These are phyloP conservation scores for Mycena latifolia DNA, from an alignment of 768 basidiomycete species.

Conservation along the genomic window DNA sequence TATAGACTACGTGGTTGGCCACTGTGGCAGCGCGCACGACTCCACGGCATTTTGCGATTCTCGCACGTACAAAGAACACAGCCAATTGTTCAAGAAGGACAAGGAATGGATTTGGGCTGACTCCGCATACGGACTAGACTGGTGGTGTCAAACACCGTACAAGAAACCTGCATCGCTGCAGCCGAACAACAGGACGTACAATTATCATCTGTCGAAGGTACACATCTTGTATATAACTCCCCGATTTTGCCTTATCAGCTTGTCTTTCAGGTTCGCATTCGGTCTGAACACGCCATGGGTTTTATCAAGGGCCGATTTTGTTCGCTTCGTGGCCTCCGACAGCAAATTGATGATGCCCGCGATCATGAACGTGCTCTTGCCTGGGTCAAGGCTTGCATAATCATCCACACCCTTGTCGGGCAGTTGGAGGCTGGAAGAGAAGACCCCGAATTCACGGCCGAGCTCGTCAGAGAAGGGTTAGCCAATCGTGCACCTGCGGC, in stretches of 20 bases:
- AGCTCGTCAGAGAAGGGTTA: constrained; percentile 10
- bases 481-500: not conserved
- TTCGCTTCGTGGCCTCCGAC: constrained; percentile 40
- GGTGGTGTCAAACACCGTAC: constrained; percentile 46
- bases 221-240: too few species aligned
- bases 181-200: constrained; percentile 41
- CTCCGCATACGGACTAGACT: constrained; percentile 44
- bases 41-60: constrained; percentile 33
- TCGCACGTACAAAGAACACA: constrained; percentile 30
- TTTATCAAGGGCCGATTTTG: constrained; percentile 41
- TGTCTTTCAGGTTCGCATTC: constrained; percentile 40
- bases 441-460: constrained; percentile 9
- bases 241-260: too few species aligned
- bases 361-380: constrained; percentile 27
- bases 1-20: constrained; percentile 31
- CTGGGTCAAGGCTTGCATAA: constrained; percentile 15
- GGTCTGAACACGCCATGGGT: constrained; percentile 44
- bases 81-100: constrained; percentile 25
- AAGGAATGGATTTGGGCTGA: constrained; percentile 45
- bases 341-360: constrained; percentile 39
- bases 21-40: constrained; percentile 28
- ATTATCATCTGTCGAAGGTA: constrained; percentile 41
- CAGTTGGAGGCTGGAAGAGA: constrained; percentile 5
- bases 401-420: constrained; percentile 20
- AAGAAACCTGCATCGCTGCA: constrained; percentile 42